phyloP scores from a whole-genome alignment of 768 basidiomycete genomes.

The Lepiota subincarnata region DNA sequence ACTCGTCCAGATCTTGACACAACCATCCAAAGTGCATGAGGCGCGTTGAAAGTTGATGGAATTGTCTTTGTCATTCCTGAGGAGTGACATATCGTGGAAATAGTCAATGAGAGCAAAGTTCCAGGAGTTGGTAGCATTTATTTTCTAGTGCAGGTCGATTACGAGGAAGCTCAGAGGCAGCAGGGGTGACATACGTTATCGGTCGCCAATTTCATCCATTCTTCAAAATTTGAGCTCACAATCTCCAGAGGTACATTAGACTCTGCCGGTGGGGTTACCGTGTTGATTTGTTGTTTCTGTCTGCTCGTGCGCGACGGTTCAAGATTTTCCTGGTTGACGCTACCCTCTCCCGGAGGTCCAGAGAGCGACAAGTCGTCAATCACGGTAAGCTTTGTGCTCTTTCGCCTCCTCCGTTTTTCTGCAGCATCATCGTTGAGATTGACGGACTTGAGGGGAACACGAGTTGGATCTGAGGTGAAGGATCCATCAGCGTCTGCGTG shows the following conservation, averaged over 20 bases:
- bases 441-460: conserved; percentile 41
- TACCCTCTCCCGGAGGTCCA: conserved; percentile 48
- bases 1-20: conserved; percentile 99
- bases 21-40: conserved; percentile 94
- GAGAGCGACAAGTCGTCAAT: conserved; percentile 50
- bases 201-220: conserved; percentile 99
- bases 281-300: conserved; percentile 60
- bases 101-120: conserved; percentile 97
- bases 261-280: conserved; percentile 53
- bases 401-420: conserved; percentile 78
- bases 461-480: conserved; percentile 30
- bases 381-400: conserved; percentile 63
- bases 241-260: conserved; percentile 71
- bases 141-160: conserved; percentile 66
- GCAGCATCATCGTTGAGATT: conserved; percentile 82
- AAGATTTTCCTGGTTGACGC: conserved; percentile 30
- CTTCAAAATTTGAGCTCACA: conserved; percentile 93
- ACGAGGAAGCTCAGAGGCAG: conserved; percentile 12
- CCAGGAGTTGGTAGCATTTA: conserved; percentile 97
- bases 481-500: conserved; percentile 41
- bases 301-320: conserved; percentile 46
- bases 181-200: conserved; percentile 71
- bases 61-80: conserved; percentile 90
- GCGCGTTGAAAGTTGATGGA: conserved; percentile 99
- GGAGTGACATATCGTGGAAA: conserved; percentile 95